Percentiles rank a stretch among this genome's conserved stretches.
These are phyloP conservation scores for Anthostomella pinea DNA, from an alignment of 2,329 filamentous ascomycete species.

Conservation along the genomic window DNA sequence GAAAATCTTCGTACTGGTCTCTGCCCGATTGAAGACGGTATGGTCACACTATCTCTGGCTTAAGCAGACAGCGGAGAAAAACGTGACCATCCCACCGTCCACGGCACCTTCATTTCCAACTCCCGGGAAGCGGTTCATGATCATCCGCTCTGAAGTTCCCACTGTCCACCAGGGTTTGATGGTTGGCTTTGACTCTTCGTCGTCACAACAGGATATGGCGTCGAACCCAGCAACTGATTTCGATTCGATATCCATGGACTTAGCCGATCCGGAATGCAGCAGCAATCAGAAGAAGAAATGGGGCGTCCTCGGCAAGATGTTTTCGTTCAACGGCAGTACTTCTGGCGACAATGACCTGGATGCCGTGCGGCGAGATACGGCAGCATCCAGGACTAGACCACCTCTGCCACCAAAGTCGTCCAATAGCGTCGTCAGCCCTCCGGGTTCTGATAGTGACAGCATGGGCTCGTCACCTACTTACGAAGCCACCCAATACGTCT, in stretches of 20 bases:
- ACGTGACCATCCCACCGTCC: constrained; percentile 59
- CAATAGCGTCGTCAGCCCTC: constrained; percentile 29
- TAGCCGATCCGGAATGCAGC: constrained; percentile 4
- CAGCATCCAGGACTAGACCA: constrained; percentile 40
- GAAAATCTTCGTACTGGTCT: constrained; percentile 66
- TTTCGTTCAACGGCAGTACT: constrained; percentile 42
- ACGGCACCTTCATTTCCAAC: constrained; percentile 82
- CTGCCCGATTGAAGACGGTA: constrained; percentile 64
- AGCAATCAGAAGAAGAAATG: constrained; percentile 55
- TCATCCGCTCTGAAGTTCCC: constrained; percentile 73
- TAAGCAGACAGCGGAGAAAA: constrained; percentile 61
- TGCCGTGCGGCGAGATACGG: constrained; percentile 47
- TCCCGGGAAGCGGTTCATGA: constrained; percentile 81
- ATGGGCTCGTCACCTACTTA: constrained; percentile 53
- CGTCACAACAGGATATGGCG: constrained; percentile 25
- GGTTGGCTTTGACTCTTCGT: constrained; percentile 47
- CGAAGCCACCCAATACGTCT: constrained; percentile 59
- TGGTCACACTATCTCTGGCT: constrained; percentile 81
- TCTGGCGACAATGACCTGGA: constrained; percentile 48
- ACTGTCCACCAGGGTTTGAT: constrained; percentile 46
- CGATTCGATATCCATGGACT: constrained; percentile 26
- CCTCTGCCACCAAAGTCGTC: constrained; percentile 38
- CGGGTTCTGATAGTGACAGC: constrained; percentile 50
- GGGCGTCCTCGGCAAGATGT: constrained; percentile 62
- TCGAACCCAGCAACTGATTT: constrained; percentile 25